Evolutionary conservation across 306 rosid species (phyloP).

Genomic region (Cucurbita maxima): DNA sequence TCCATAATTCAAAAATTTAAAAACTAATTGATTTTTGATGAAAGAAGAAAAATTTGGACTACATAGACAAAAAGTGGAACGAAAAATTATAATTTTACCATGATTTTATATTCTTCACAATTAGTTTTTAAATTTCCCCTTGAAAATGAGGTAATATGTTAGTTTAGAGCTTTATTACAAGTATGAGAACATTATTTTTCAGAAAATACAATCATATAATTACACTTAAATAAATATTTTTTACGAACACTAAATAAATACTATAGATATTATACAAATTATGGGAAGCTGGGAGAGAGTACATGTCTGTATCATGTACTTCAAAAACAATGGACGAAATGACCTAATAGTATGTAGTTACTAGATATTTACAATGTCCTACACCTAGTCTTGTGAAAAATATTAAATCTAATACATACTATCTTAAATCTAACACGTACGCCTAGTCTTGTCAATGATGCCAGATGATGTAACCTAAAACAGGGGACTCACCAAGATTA

Average conservation of each 20-base stretch:
- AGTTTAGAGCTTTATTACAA: background rate
- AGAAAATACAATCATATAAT: background rate
- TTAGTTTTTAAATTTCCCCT: background rate
- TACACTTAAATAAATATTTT: background rate
- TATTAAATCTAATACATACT: background rate
- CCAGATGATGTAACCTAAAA: background rate
- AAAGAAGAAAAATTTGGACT: background rate
- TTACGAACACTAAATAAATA: background rate
- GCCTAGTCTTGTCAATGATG: too few relatives aligned
- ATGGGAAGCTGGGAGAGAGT: background rate
- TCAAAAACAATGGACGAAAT: background rate
- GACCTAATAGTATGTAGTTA: background rate
- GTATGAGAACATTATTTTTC: background rate
- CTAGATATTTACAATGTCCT: background rate
- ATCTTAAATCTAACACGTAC: too few relatives aligned
- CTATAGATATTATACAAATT: background rate
- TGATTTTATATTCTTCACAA: background rate
- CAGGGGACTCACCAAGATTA: conserved; percentile 57
- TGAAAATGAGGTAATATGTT: background rate
- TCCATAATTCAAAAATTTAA: background rate
- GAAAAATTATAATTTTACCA: background rate
- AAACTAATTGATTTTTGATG: background rate
- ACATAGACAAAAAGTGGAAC: background rate
- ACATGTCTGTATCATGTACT: background rate
- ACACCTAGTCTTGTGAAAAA: background rate